Percentiles rank a stretch among this genome's conserved stretches.
Conservation (phyloP, 306 rosid species). For the Pachyrhizus erosus region DNA sequence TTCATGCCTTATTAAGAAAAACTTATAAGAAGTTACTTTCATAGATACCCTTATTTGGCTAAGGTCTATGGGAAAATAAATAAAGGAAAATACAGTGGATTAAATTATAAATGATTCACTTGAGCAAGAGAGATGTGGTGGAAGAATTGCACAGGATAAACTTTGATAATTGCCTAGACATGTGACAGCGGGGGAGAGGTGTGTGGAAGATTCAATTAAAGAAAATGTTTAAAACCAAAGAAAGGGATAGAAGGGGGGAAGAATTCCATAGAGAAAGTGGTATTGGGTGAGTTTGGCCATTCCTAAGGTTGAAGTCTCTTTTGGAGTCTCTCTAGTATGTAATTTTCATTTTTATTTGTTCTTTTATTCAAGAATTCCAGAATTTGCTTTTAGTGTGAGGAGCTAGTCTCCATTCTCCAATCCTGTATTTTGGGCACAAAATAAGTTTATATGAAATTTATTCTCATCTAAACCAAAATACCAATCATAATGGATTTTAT, state of each 20-base stretch:
- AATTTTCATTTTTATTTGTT: neutral
- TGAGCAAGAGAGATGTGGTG: neutral
- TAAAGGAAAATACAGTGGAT: neutral
- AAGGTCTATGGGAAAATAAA: neutral
- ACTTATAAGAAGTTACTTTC: neutral
- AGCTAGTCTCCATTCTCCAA: conserved; percentile 16
- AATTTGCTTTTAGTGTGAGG: neutral
- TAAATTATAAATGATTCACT: neutral
- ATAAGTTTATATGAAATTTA: neutral
- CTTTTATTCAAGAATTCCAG: neutral
- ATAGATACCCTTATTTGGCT: neutral
- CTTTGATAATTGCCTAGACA: neutral
- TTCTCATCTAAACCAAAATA: neutral
- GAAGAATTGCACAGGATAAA: neutral
- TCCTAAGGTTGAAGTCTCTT: neutral
- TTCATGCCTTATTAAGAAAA: neutral
- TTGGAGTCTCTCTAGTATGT: neutral
- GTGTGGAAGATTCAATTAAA: neutral
- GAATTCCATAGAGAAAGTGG: neutral
- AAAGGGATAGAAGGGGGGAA: neutral
- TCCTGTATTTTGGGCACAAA: neutral
- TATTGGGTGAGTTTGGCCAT: neutral
- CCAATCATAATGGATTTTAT: conserved; percentile 3
- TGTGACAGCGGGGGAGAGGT: neutral
- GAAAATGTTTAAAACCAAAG: neutral